Conservation (phyloP, 2,329 filamentous ascomycete genomes). For the Microdochium trichocladiopsis region DNA sequence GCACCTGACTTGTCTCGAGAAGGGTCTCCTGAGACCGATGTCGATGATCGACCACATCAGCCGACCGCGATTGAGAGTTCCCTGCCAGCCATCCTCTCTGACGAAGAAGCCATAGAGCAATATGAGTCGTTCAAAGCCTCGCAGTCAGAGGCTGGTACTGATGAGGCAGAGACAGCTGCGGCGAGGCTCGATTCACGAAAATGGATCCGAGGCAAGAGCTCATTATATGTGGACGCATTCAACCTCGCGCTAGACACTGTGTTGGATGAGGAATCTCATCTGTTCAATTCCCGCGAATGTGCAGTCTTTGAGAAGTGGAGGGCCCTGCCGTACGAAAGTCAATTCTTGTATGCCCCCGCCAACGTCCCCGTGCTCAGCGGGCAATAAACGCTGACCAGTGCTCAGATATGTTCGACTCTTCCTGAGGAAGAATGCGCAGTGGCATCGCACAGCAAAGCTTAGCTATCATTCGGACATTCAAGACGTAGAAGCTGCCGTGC, state of each 20-base stretch:
- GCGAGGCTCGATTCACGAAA: conserved; percentile 40
- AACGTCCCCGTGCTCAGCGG: conserved; percentile 4
- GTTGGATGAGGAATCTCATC: conserved; percentile 76
- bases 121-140: conserved; percentile 67
- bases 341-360: conserved; percentile 65
- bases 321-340: conserved; percentile 69
- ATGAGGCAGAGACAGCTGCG: conserved; percentile 36
- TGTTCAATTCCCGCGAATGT: conserved; percentile 77
- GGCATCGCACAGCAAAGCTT: conserved; percentile 76
- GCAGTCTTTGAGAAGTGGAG: conserved; percentile 73
- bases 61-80: conserved; percentile 65
- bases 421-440: conserved; percentile 81
- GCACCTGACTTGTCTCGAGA: conserved; percentile 2
- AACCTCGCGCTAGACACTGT: conserved; percentile 88
- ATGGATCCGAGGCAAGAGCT: conserved; percentile 74
- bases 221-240: conserved; percentile 96
- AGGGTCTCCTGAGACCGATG: conserved; percentile 17
- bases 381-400: conserved; percentile 4
- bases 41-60: conserved; percentile 18
- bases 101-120: conserved; percentile 67
- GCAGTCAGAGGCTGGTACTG: conserved; percentile 31
- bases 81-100: conserved; percentile 59
- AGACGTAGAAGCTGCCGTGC: conserved; percentile 60
- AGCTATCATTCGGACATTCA: conserved; percentile 79
- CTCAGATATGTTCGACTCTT: conserved; percentile 84